Base-by-base conservation (phyloP, 2,329 filamentous ascomycete genomes). In the Beauveria rudraprayagi region DNA sequence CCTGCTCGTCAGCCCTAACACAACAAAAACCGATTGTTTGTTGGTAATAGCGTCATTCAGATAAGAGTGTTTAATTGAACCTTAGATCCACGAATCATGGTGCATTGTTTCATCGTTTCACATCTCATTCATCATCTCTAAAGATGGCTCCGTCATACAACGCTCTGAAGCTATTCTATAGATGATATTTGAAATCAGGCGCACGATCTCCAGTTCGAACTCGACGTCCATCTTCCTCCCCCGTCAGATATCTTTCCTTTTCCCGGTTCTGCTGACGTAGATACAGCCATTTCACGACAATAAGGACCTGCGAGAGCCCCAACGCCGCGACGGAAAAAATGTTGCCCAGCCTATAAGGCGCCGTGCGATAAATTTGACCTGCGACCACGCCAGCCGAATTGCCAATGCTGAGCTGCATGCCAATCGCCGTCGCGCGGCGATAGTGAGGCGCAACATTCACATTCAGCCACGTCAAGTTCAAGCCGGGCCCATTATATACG, bases 181-280 rank as follows among this genome's bases (percentile, higher is more conserved):
- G 57, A 66, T 78, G 76, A 65, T 80, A 82, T 47, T 71, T 74
- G 62, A 81, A 82, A 57, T 80, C 78, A 57, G 80, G 62, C 41
- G 73, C 78, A 22, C 73, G 67, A 63, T 81, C 79, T 2, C 79
- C 79, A 0, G 76, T 78, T 65, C 68, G 76, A 1, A 80, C 72
- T 57, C 73, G 75, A 52, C 79, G 69, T 43, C 64, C 74, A 63
- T 81, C 79, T 60, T 76, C 73, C 14, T 71, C 71, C 61, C 78
- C 78, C 22, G 59, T 72, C 2, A 68, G 66, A 76, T 67, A 67
- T 55, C 54, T 64, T 16, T 53, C 76, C 65, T 71, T 72, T 40
- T 72, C 67, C 65, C 77, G 78, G 60, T 80, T 81, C 64, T 75
- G 71, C 19, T 67, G 68, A 3, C 72, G 70, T 55, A 81, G 66